A percentile compares a stretch with the other conserved stretches of the same genome.
Conservation (phyloP, 108 stramenopile species). For the Cylindrotheca fusiformis region DNA sequence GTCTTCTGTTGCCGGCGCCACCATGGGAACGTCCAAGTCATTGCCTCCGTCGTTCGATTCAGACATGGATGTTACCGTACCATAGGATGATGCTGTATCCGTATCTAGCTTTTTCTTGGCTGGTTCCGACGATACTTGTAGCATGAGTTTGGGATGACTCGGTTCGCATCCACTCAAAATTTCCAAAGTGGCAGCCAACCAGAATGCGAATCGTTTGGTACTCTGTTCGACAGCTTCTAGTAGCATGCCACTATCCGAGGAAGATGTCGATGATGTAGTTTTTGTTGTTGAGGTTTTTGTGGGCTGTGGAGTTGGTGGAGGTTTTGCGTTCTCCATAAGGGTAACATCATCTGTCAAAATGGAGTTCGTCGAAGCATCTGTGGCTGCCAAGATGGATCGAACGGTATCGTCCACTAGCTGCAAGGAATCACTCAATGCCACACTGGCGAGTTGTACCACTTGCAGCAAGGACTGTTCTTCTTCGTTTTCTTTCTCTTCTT, state of each 20-base stretch:
- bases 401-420: conserved; percentile 85
- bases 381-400: conserved; percentile 45
- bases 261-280: too few relatives aligned
- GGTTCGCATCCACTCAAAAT: conserved; percentile 68
- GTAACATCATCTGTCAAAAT: conserved; percentile 11
- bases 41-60: conserved; percentile 4
- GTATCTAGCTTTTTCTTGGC: background rate
- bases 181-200: conserved; percentile 76
- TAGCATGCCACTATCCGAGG: conserved; percentile 48
- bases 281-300: conserved; percentile 12
- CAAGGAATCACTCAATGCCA: conserved; percentile 72
- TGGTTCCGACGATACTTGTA: conserved; percentile 11
- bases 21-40: background rate
- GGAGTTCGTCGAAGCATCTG: background rate
- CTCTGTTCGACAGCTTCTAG: conserved; percentile 69
- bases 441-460: conserved; percentile 64
- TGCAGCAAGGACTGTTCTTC: conserved; percentile 29
- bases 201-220: conserved; percentile 56
- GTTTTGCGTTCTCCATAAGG: background rate
- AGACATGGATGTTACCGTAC: conserved; percentile 3
- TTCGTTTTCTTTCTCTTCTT: conserved; percentile 20
- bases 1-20: background rate
- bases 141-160: conserved; percentile 19
- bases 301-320: background rate
- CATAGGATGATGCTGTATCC: conserved; percentile 3